Evolutionary conservation across 108 stramenopile species (phyloP).

Genomic region (Cylindrotheca closterium): DNA sequence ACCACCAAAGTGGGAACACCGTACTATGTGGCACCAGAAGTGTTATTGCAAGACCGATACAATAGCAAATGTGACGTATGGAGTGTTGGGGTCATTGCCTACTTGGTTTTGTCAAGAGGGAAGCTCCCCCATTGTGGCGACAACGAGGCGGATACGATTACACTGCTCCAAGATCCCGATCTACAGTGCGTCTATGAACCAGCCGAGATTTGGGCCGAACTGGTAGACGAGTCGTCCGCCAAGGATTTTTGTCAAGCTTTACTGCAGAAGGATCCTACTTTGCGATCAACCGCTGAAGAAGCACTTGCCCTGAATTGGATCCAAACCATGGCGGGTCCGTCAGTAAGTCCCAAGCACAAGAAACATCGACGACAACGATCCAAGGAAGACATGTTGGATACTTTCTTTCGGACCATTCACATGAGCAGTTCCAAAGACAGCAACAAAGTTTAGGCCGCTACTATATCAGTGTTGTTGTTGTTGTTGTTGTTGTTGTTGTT

Average conservation of each 20-base stretch:
- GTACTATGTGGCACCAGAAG: constrained; percentile 81
- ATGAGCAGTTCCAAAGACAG: too few species aligned
- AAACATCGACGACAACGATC: too few species aligned
- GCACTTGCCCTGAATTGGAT: constrained; percentile 9
- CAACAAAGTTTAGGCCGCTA: too few species aligned
- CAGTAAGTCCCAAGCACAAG: too few species aligned
- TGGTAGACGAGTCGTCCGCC: constrained; percentile 20
- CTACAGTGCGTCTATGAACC: constrained; percentile 32
- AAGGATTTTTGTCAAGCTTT: constrained; percentile 27
- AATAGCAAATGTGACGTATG: constrained; percentile 80
- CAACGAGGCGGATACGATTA: constrained; percentile 37
- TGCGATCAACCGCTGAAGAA: constrained; percentile 33
- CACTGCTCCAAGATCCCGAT: constrained; percentile 24
- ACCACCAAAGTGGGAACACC: constrained; percentile 64
- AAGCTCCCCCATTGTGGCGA: constrained; percentile 66
- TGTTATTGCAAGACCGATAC: constrained; percentile 39
- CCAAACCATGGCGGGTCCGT: too few species aligned
- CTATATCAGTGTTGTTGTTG: too few species aligned
- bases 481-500: too few species aligned
- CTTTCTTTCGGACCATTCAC: too few species aligned
- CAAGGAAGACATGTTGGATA: too few species aligned
- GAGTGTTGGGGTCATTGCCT: constrained; percentile 87
- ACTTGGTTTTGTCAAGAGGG: constrained; percentile 81
- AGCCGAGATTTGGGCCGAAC: constrained; percentile 38
- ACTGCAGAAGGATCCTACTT: constrained; percentile 37